Base-by-base conservation (phyloP, 148 eudicot genomes). In the Talinum fruticosum region DNA sequence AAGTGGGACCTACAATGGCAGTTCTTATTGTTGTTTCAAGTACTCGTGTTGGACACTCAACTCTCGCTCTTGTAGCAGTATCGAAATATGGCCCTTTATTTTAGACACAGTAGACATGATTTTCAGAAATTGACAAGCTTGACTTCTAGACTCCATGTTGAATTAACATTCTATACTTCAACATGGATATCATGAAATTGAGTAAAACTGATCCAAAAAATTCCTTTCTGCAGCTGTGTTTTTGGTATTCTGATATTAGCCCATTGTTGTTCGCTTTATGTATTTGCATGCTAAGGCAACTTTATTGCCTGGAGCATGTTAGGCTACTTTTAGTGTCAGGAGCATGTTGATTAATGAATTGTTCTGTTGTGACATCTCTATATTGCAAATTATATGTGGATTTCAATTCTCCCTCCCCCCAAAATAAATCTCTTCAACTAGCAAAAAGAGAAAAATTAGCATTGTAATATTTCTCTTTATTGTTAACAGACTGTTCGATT, bases 401-500 rank as follows among this genome's bases (percentile, higher is more conserved):
- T 59, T 70, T 7, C 19, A 49, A 33, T 35, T 45, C n/a, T 37
- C 59, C 76, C 12, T 8, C 8, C 15, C 10, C 35, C 28, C 29
- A n/a, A n/a, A n/a, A n/a, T n/a, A n/a, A n/a, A n/a, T 28, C 8
- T 41, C 61, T 33, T 10, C 19, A 36, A 18, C 32, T 71, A 19
- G 23, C 23, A 15, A 4, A 51, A 51, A 15, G 19, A 51, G 57
- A 51, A 51, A 51, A 51, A 15, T 21, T 51, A 45, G 8, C 12
- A 21, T 14, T 38, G 49, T 69, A 16, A 38, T 36, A 47, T n/a
- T 82, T 37, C 23, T 51, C 73, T 78, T 75, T 38, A 35, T 41
- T 41, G 14, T 41, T 5, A 69, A 74, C 94, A 95, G 98, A 95
- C 97, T 21, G 98, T 95, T 65, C 87, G 98, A 69, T 66, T 95